A percentile compares a stretch with the other conserved stretches of the same genome.
These are phyloP conservation scores for Termitomyces sp. DNA, from an alignment of 768 basidiomycete genomes.

Conservation along the genomic window DNA sequence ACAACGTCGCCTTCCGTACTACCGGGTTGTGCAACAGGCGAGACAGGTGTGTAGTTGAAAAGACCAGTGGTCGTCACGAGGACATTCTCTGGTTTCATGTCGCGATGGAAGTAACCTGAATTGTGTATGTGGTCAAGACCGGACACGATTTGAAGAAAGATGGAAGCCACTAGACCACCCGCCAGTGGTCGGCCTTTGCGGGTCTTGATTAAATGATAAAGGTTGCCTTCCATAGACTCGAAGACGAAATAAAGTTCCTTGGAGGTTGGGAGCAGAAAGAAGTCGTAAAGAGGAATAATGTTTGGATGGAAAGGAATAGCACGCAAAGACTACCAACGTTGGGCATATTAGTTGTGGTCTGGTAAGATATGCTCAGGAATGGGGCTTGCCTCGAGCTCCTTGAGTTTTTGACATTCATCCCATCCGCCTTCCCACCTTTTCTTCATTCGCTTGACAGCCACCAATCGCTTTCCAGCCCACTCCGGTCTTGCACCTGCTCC, in stretches of 20 bases:
- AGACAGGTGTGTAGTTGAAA: conserved; percentile 82
- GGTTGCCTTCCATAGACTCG: conserved; percentile 99
- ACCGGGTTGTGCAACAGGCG: conserved; percentile 58
- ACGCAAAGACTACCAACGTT: conserved; percentile 70
- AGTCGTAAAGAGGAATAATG: conserved; percentile 98
- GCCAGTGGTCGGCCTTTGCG: conserved; percentile 93
- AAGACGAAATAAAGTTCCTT: conserved; percentile 99
- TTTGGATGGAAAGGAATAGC: conserved; percentile 93
- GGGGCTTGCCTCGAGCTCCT: conserved; percentile 83
- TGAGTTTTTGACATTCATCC: conserved; percentile 93
- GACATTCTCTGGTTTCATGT: conserved; percentile 99
- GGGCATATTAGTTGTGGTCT: conserved; percentile 9
- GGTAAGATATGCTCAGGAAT: conserved; percentile 6
- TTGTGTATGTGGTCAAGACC: conserved; percentile 92
- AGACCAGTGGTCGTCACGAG: conserved; percentile 97
- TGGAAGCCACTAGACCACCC: conserved; percentile 92
- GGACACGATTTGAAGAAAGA: conserved; percentile 86
- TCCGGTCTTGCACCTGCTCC: conserved; percentile 89
- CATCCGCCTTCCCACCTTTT: conserved; percentile 97
- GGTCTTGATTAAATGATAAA: conserved; percentile 98
- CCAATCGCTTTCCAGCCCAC: conserved; percentile 90
- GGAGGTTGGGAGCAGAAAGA: conserved; percentile 92
- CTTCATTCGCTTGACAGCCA: conserved; percentile 98
- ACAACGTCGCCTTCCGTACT: conserved; percentile 84
- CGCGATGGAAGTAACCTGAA: conserved; percentile 95